Conservation (phyloP, 129 eudicot species). For the Pittosporum tobira region DNA sequence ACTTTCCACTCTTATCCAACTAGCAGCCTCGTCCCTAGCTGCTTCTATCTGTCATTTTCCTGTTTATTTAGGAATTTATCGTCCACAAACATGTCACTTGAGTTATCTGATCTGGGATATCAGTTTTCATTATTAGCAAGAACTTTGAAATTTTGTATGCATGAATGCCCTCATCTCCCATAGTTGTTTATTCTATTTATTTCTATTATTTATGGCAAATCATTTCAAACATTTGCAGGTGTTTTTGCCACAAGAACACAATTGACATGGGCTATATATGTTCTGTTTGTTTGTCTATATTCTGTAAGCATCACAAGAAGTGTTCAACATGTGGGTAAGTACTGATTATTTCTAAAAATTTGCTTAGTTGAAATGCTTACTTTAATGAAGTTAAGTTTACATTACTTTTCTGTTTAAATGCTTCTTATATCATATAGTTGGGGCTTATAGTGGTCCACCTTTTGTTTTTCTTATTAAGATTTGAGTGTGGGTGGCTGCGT, state of each 20-base stretch:
- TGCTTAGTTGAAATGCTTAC: background rate
- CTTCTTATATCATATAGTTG: too few relatives aligned
- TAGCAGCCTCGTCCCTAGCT: too few relatives aligned
- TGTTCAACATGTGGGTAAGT: slow-evolving; percentile 97
- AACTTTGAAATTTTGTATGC: background rate
- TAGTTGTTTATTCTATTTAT: background rate
- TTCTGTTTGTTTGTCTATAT: slow-evolving; percentile 88
- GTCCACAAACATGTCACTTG: too few relatives aligned
- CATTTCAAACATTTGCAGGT: slow-evolving; percentile 33
- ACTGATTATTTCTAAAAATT: background rate
- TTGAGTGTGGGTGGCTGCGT: too few relatives aligned
- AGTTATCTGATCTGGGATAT: too few relatives aligned
- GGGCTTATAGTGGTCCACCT: too few relatives aligned
- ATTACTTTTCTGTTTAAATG: background rate
- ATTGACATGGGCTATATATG: slow-evolving; percentile 95
- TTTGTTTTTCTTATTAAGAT: too few relatives aligned
- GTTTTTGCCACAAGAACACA: slow-evolving; percentile 91
- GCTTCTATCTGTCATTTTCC: too few relatives aligned
- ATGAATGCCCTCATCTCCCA: too few relatives aligned
- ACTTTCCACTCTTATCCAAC: too few relatives aligned
- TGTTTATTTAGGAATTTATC: background rate
- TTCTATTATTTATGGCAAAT: background rate
- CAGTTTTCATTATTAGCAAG: background rate
- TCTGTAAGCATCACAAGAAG: slow-evolving; percentile 86
- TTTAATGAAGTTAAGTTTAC: background rate